A percentile compares a stretch with the other conserved stretches of the same genome.
phyloP scores from a whole-genome alignment of 2,329 filamentous ascomycete species.

The Epichloe aotearoae region DNA sequence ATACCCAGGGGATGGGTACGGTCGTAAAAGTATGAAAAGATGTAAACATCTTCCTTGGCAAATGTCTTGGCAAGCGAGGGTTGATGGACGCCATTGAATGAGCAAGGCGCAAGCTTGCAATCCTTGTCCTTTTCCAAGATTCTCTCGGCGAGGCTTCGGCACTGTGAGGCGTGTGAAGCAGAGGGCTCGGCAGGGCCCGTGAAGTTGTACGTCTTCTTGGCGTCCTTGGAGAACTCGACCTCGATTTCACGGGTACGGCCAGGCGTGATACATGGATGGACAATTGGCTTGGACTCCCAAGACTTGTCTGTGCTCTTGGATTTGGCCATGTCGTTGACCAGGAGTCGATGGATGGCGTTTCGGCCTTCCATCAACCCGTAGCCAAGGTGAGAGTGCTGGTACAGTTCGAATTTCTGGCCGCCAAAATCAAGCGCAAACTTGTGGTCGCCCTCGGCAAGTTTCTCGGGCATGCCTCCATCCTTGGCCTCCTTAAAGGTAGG shows the following conservation, averaged over 20 bases:
- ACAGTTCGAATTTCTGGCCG: constrained; percentile 79
- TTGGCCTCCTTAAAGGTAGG: constrained; percentile 70
- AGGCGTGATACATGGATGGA: constrained; percentile 77
- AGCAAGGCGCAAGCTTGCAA: constrained; percentile 81
- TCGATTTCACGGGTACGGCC: constrained; percentile 64
- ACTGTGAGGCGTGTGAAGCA: constrained; percentile 79
- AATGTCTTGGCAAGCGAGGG: constrained; percentile 89
- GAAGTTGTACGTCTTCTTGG: constrained; percentile 63
- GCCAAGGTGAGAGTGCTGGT: constrained; percentile 95
- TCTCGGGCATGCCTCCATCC: constrained; percentile 70
- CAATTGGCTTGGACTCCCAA: constrained; percentile 59
- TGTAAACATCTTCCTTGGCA: constrained; percentile 78
- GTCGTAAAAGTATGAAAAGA: constrained; percentile 97
- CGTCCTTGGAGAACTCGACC: constrained; percentile 54
- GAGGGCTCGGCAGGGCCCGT: constrained; percentile 64
- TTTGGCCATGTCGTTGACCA: constrained; percentile 60
- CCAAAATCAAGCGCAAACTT: constrained; percentile 89
- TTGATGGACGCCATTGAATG: constrained; percentile 95
- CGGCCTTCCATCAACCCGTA: constrained; percentile 95
- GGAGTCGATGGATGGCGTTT: constrained; percentile 63
- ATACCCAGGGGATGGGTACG: constrained; percentile 88
- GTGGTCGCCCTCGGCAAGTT: constrained; percentile 80
- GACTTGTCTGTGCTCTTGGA: constrained; percentile 44
- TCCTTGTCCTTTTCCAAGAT: constrained; percentile 76
- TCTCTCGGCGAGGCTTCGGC: constrained; percentile 78